Percentiles rank a stretch among this genome's conserved stretches.
These are phyloP conservation scores for Barnettozyma sucrosica DNA, from an alignment of 805 yeast genomes.

Conservation along the genomic window DNA sequence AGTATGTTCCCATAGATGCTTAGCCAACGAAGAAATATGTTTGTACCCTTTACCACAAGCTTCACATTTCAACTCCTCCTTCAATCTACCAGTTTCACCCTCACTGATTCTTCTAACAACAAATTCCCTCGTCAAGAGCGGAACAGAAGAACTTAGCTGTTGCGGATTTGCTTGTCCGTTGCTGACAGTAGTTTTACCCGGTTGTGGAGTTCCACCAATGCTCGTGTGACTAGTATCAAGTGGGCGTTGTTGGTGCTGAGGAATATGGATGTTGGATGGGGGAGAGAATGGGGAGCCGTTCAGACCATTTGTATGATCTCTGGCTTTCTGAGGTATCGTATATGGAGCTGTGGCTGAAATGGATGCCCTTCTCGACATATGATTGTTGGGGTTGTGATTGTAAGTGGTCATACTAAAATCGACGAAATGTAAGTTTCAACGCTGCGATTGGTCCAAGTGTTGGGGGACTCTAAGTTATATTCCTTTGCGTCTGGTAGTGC, in stretches of 20 bases:
- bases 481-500: background rate
- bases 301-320: conserved; percentile 1
- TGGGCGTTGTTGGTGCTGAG: conserved; percentile 11
- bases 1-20: conserved; percentile 90
- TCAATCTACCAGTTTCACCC: conserved; percentile 79
- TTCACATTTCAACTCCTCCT: conserved; percentile 81
- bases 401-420: conserved; percentile 8
- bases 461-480: background rate
- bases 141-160: conserved; percentile 29
- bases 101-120: conserved; percentile 80
- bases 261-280: conserved; percentile 15
- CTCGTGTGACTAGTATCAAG: conserved; percentile 6
- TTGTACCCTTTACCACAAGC: conserved; percentile 91
- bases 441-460: background rate
- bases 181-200: conserved; percentile 7
- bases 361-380: conserved; percentile 31
- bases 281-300: conserved; percentile 20
- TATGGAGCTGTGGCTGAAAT: conserved; percentile 33
- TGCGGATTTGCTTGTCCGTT: conserved; percentile 9
- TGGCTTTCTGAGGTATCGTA: conserved; percentile 27
- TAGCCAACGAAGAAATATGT: conserved; percentile 81
- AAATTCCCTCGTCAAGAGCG: conserved; percentile 51
- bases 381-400: conserved; percentile 17
- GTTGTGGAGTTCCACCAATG: conserved; percentile 2
- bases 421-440: background rate